Evolutionary conservation across 164 flowering plant species (phyloP), one percentile per base, ranked within the genome.

Genomic region (Umbellularia californica): DNA sequence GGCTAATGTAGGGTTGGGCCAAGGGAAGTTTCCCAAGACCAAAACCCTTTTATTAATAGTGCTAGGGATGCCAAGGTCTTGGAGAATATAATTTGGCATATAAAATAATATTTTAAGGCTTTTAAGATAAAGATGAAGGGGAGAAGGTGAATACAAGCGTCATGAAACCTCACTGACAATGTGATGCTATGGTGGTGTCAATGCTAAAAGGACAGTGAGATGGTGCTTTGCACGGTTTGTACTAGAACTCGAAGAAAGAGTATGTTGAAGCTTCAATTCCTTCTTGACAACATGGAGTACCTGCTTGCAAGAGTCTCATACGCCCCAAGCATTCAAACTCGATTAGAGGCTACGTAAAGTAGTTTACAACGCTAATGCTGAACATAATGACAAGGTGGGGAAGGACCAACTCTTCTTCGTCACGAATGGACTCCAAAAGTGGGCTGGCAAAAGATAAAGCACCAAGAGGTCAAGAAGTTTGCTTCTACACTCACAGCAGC

Each of bases 181-280:
- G 24, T 12, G 14, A 6, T 72, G 25, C 41, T 72, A 2, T 70
- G 27, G 72, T 47, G 58, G 72, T 17, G n/a, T 15, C 30, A 41
- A 3, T 5, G 50, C 15, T 13, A 13, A 3, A 23, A 23, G 14
- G 68, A 65, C 4, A 27, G 4, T 10, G 12, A 22, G 33, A 66
- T 66, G 58, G 58, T 3, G 14, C 14, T 11, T 17, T 52, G 58
- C 0, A 52, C 15, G 3, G 19, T 52, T 17, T 12, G 6, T 68
- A 11, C 47, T 20, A 28, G 19, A 22, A 33, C 15, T 22, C 28
- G 5, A 68, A 68, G 70, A 51, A 52, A 3, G 51, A 68, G 70
- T n/a, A n/a, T n/a, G n/a, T 68, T 68, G 70, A 68, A 68, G 22
- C 70, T n/a, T 5, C 66, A 24, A 2, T 63, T 63, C 66, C 66